Base-by-base conservation (phyloP, 179 eudicot species). In the Camellia oleifera region DNA sequence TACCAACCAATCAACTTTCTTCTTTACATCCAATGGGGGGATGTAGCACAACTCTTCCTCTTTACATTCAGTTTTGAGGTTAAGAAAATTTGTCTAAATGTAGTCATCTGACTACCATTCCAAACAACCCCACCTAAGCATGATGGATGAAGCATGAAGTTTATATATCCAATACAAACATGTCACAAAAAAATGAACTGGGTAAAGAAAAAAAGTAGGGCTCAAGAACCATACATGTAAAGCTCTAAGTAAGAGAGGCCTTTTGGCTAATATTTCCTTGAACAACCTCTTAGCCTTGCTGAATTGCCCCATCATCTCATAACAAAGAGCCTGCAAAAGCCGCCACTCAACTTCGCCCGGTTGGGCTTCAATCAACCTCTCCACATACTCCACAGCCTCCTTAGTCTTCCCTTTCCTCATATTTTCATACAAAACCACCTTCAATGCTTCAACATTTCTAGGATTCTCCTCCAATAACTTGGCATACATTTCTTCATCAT, bases 321-420 rank as follows among this genome's bases (percentile, higher is more conserved):
- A 94, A 87, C 93, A 92, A 82, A 92, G 92, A 1, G 98, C 99
- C 87, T 92, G 85, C 91, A 96, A 84, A 9, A 96, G 89, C 87
- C 92, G 88, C 99, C 99, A 96, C 76, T 96, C 99, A 32, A 94
- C 90, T 77, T 94, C 89, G 2, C 79, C 76, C 45, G 98, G 98
- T 63, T 94, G 88, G 74, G 92, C 63, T 23, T 88, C 89, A 88
- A 92, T 88, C 91, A 96, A 85, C 69, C 71, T 92, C 86, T 92
- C 96, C 42, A 91, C 99, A 85, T 89, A 89, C 81, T 85, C 76
- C 71, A 92, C 85, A 65, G 94, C 94, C 75, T 94, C 94, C 52
- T 86, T 84, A 7, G 90, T 84, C 79, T 92, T 90, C 73, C 98
- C 97, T 44, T 72, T 88, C 82, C 86, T 90, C 96, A 96, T 91